These are phyloP conservation scores for Sclerotinia borealis DNA, from an alignment of 2,329 filamentous ascomycete species.

Conservation along the genomic window DNA sequence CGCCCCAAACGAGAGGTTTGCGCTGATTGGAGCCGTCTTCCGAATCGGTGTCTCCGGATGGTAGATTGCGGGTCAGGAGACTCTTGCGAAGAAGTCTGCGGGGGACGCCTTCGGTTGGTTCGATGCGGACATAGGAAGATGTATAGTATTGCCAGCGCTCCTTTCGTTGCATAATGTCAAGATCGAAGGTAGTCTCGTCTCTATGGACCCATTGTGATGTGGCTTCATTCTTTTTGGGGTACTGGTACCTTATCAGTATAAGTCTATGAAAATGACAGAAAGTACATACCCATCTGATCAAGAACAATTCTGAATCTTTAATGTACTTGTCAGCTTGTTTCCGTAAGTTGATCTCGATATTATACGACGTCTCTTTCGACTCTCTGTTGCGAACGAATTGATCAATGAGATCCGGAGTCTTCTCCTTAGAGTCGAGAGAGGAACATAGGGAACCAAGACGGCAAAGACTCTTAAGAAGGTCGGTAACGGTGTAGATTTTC, in stretches of 20 bases:
- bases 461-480: slow-evolving; percentile 74
- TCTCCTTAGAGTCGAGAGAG: slow-evolving; percentile 82
- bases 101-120: slow-evolving; percentile 76
- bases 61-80: slow-evolving; percentile 66
- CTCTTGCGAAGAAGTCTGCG: slow-evolving; percentile 57
- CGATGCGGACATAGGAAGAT: slow-evolving; percentile 80
- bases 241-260: slow-evolving; percentile 39
- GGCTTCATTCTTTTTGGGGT: slow-evolving; percentile 61
- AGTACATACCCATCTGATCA: slow-evolving; percentile 77
- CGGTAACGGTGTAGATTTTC: slow-evolving; percentile 89
- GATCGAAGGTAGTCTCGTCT: slow-evolving; percentile 73
- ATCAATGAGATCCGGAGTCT: slow-evolving; percentile 83
- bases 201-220: slow-evolving; percentile 65
- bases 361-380: slow-evolving; percentile 79
- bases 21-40: slow-evolving; percentile 58
- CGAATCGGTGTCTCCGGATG: slow-evolving; percentile 53
- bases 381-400: slow-evolving; percentile 79
- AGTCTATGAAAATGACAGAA: not conserved
- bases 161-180: slow-evolving; percentile 78
- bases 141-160: slow-evolving; percentile 94
- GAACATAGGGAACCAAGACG: slow-evolving; percentile 79
- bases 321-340: slow-evolving; percentile 90
- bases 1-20: slow-evolving; percentile 52
- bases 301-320: slow-evolving; percentile 88
- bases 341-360: slow-evolving; percentile 82